Base-by-base conservation (phyloP, 2,329 filamentous ascomycete genomes). In the Sporothrix protearum region DNA sequence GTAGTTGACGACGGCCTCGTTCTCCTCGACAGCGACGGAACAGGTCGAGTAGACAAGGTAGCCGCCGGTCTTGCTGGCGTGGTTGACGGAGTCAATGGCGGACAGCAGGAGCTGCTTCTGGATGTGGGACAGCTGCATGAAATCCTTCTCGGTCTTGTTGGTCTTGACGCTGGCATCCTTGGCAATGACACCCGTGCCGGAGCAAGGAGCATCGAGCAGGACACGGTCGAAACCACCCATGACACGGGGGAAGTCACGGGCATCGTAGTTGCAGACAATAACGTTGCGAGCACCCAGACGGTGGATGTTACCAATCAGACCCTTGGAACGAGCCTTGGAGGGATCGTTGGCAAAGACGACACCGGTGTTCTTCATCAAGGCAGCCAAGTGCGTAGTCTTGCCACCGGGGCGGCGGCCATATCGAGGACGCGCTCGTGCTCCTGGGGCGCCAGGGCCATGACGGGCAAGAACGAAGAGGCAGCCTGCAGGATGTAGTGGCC, bases 401-500 rank as follows among this genome's bases (percentile, higher is more conserved):
- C 95, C 95, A 83, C 95, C 95, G 73, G 95, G 73, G 95, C 95
- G 76, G 96, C 92, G 68, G 96, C 93, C 94, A 98, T 88, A 84
- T 97, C 95, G 70, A 99, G 89, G 68, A 96, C 87, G 47, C 96
- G 89, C 84, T 99, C 95, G 76, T 94, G 87, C 81, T 97, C 93
- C 81, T 98, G 95, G 0, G 96, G 96, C 6, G 93, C 94, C 14
- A 99, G 87, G 10, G 96, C 95, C 94, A 99, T 98, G 78, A 97
- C 96, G 74, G 96, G 96, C 67, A 99, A 86, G 85, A 99, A 99
- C 22, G 94, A 97, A 6, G 93, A 96, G 0, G 96, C 96, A 0
- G 96, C 96, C 83, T 99, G 96, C 14, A 99, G 87, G 77, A 99
- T 98, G 83, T 99, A 99, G 81, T 99, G 94, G 22, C 96, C 96